These are phyloP conservation scores for Pholiota microspora DNA, from an alignment of 768 basidiomycete species.

Conservation along the genomic window DNA sequence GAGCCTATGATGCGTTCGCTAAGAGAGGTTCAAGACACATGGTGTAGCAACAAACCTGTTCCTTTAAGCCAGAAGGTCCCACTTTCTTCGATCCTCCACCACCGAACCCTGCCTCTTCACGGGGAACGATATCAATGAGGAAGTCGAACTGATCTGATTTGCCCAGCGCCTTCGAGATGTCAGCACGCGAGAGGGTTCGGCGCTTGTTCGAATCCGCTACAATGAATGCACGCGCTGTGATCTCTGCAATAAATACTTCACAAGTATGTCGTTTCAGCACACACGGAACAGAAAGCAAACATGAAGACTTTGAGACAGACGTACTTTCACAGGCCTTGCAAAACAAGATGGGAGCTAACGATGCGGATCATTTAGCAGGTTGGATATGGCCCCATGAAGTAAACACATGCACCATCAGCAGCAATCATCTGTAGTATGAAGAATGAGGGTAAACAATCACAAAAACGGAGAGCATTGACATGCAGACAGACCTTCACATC, in stretches of 20 bases:
- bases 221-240: conserved; percentile 93
- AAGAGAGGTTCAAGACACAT: neutral
- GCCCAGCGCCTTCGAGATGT: conserved; percentile 89
- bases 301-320: conserved; percentile 28
- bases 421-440: conserved; percentile 81
- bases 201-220: conserved; percentile 95
- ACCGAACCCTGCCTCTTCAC: conserved; percentile 60
- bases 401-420: conserved; percentile 68
- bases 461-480: neutral
- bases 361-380: conserved; percentile 2
- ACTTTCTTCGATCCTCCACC: conserved; percentile 12
- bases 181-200: conserved; percentile 89
- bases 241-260: conserved; percentile 96
- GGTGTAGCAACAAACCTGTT: conserved; percentile 4
- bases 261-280: neutral
- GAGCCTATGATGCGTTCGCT: neutral
- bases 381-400: conserved; percentile 12
- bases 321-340: conserved; percentile 98
- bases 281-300: neutral
- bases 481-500: conserved; percentile 87
- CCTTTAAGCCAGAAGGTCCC: conserved; percentile 5
- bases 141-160: conserved; percentile 98
- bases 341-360: conserved; percentile 85
- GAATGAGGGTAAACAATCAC: neutral
- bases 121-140: conserved; percentile 91